Base-by-base conservation (phyloP, 2,329 filamentous ascomycete genomes). In the Pestalotiopsis sp. region DNA sequence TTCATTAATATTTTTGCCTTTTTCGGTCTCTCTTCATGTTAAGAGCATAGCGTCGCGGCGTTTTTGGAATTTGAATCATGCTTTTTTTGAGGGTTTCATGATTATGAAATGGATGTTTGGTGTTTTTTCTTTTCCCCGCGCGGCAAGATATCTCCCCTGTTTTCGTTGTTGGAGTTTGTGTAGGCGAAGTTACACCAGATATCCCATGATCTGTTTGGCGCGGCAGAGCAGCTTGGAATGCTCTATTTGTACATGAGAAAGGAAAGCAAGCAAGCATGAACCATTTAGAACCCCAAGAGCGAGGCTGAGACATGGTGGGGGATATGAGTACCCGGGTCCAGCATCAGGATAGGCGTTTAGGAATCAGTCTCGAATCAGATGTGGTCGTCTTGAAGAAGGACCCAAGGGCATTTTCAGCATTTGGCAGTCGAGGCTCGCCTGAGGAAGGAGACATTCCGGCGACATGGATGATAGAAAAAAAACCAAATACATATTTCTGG, bases 41-140 rank as follows among this genome's bases (percentile, higher is more conserved):
- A 73, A 73, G 75, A 75, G 77, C 77, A 79, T 78, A 79, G 77
- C 77, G 73, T 77, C 67, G 71, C 68, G 77, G 77, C 75, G 77
- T 79, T 77, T 41, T 67, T 52, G 68, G 68, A 56, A 31, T 41
- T 45, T 23, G 41, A 20, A 38, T 52, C 20, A n/a, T 52, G 17
- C 20, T 17, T 61, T 64, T 45, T 62, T n/a, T 49, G 17, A 20
- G 49, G 59, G 49, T 64, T 31, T 58, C 56, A 36, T 58, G 49
- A 45, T 60, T 67, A 60, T 64, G 45, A 52, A 52, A 52, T 52
- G n/a, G 45, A 52, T 52, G 45, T 12, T 52, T 14, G 56, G 39
- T 66, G 41, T 45, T 52, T 59, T 39, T 63, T 58, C 66, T 68
- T 58, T 31, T 64, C 20, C 64, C 64, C 61, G 31, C 31, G 39